Base-by-base conservation (phyloP, 148 eudicot species). In the Rhododendron kiyosumense region DNA sequence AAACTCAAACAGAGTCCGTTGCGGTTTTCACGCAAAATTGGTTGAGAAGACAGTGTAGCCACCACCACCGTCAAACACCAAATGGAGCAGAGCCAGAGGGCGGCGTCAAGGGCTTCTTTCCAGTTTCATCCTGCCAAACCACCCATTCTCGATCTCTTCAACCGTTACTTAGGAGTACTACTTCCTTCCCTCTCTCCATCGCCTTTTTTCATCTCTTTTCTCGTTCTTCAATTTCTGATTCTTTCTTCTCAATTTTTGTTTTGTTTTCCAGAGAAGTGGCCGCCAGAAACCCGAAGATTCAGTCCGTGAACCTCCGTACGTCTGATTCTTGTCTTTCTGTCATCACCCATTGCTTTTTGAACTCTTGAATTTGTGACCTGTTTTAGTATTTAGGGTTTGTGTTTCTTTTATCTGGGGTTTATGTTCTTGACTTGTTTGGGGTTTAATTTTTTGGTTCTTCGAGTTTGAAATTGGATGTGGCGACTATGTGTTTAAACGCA, bases 301-400 rank as follows among this genome's bases (percentile, higher is more conserved):
- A 41, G 45, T 77, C 52, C 89, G 93, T 69, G 97, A 95, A 69
- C 95, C 98, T 1, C 98, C 98, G 99, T 96, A 88, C 84, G 98
- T 92, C 87, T 38, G 41, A n/a, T 85, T 86, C 17, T 38, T 7
- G 51, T 51, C 76, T 71, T 69, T 85, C 54, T 46, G 18, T 30
- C 38, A 24, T 32, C 52, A 51, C 43, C 17, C 17, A 22, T 48
- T 83, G 28, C 24, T 48, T 87, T 84, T 67, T 65, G 1, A 41
- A 43, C 38, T n/a, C 34, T 12, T 78, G 61, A 78, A 9, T 49
- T 79, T 79, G 41, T 26, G 65, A n/a, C 41, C 26, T 48, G 52
- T 79, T 30, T 51, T 12, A 43, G 36, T 79, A 63, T 4, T 57
- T 83, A 59, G 83, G 86, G 63, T 75, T 77, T 49, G 1, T 43